Conservation (phyloP, 441 rosid species). For the Geranium incanum region DNA sequence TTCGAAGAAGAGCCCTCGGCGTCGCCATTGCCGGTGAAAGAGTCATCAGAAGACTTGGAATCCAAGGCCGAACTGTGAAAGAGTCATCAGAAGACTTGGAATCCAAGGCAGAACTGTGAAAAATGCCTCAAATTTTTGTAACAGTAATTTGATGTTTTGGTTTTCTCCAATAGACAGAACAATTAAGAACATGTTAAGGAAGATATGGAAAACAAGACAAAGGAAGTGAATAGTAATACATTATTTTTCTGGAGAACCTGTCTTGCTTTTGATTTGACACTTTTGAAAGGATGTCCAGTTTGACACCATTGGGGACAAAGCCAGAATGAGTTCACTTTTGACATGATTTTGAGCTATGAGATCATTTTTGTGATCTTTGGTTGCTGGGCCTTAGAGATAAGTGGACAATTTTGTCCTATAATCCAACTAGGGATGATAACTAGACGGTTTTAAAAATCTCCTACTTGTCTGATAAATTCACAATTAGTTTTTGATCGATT, state of each 20-base stretch:
- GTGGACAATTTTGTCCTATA: no score
- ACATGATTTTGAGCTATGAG: not conserved
- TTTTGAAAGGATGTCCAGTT: not conserved
- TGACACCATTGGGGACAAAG: not conserved
- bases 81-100: constrained; percentile 42
- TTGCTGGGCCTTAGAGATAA: not conserved
- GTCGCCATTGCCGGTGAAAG: constrained; percentile 27
- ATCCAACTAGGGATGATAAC: no score
- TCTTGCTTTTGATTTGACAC: not conserved
- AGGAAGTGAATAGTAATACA: not conserved
- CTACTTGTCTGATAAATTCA: no score
- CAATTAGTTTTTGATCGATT: no score
- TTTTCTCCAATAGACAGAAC: not conserved
- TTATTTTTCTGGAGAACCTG: not conserved
- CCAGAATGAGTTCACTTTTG: not conserved
- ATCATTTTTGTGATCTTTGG: not conserved
- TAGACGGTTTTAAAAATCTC: no score
- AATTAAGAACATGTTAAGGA: not conserved
- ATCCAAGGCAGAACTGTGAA: constrained; percentile 65
- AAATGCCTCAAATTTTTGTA: not conserved
- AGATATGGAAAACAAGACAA: not conserved
- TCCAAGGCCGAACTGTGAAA: constrained; percentile 63
- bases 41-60: constrained; percentile 45
- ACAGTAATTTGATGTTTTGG: not conserved
- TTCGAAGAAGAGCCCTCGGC: constrained; percentile 35